Conservation (phyloP, 2,329 filamentous ascomycete genomes). For the Diaporthe batatas region DNA sequence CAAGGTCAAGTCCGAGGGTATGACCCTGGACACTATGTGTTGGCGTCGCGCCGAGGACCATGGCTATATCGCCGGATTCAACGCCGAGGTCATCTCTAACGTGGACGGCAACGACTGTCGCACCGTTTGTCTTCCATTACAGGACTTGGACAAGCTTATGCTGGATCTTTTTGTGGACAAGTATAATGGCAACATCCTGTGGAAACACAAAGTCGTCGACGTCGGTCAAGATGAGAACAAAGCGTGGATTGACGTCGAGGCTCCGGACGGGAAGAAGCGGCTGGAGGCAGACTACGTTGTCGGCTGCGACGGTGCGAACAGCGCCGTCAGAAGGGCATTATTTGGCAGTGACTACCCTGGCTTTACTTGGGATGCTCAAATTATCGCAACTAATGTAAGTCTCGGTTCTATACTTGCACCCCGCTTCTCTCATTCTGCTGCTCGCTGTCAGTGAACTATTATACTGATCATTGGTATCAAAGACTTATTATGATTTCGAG, state of each 20-base stretch:
- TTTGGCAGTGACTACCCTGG: conserved; percentile 71
- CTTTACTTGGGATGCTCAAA: conserved; percentile 70
- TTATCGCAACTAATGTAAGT: conserved; percentile 72
- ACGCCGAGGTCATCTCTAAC: conserved; percentile 51
- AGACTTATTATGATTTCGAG: conserved; percentile 74
- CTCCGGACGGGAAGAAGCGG: conserved; percentile 52
- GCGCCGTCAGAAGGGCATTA: conserved; percentile 60
- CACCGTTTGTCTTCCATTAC: conserved; percentile 57
- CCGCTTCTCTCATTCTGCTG: too few relatives aligned
- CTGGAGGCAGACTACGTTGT: conserved; percentile 66
- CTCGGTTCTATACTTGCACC: too few relatives aligned
- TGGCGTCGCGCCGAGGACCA: conserved; percentile 56
- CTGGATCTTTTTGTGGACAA: conserved; percentile 55
- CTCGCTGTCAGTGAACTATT: neutral
- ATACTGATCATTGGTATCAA: conserved; percentile 32
- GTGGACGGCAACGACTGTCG: conserved; percentile 56
- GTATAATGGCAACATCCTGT: conserved; percentile 55
- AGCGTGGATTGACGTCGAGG: conserved; percentile 61
- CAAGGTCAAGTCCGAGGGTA: conserved; percentile 54
- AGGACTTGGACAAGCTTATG: conserved; percentile 59
- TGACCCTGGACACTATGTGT: conserved; percentile 55
- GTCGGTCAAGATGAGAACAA: conserved; percentile 60
- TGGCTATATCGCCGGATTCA: conserved; percentile 53
- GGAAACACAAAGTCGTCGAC: conserved; percentile 60
- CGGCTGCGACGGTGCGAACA: conserved; percentile 69